These are phyloP conservation scores for Solanum chmielewskii DNA, from an alignment of 257 asterid species.

Conservation along the genomic window DNA sequence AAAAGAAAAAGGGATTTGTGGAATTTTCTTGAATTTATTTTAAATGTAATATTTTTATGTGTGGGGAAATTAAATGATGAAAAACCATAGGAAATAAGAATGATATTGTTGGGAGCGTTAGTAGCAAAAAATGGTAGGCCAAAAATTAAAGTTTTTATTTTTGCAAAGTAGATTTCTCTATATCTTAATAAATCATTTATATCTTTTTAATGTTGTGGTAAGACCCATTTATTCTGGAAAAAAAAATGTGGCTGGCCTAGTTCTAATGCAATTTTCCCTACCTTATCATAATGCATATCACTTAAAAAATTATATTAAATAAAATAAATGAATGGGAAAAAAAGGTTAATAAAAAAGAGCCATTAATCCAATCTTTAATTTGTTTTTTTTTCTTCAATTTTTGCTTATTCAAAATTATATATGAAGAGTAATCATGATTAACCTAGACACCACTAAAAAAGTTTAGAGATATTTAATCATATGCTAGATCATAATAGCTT, in stretches of 20 bases:
- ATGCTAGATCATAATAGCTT: not conserved
- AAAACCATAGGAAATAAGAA: slow-evolving; percentile 28
- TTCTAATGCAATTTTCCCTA: slow-evolving; percentile 33
- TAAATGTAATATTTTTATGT: not conserved
- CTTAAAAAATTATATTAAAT: not conserved
- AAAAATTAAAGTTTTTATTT: slow-evolving; percentile 2
- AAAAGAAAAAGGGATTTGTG: not conserved
- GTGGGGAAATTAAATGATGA: not conserved
- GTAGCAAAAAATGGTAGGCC: slow-evolving; percentile 42
- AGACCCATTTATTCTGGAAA: slow-evolving; percentile 9
- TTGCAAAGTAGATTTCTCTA: slow-evolving; percentile 21
- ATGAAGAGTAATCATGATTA: not conserved
- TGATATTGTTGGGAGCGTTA: slow-evolving; percentile 56
- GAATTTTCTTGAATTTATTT: not conserved
- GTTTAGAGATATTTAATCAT: not conserved
- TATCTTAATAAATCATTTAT: slow-evolving; percentile 9
- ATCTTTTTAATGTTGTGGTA: slow-evolving; percentile 19
- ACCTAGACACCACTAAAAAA: not conserved
- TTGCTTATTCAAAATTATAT: not conserved
- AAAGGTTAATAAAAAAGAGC: not conserved
- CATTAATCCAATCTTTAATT: not conserved
- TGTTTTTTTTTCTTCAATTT: not conserved
- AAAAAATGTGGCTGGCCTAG: slow-evolving; percentile 26
- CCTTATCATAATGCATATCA: slow-evolving; percentile 6
- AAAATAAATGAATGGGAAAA: not conserved